Evolutionary conservation across 2,329 filamentous ascomycete genomes (phyloP), one percentile per base, ranked within the genome.

Genomic region (Aureobasidium sp.): DNA sequence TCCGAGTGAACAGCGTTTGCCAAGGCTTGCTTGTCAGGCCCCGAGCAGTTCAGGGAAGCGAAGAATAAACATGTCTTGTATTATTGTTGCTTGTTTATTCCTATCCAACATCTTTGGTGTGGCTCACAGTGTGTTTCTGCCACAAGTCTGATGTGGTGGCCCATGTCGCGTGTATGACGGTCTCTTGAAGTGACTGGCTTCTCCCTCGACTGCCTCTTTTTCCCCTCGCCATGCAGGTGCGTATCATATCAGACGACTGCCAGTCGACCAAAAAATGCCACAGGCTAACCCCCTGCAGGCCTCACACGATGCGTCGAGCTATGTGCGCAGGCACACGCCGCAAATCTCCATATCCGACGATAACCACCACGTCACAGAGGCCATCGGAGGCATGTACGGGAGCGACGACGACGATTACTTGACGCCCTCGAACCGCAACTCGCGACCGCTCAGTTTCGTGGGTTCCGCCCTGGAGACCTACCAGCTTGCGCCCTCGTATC

Each of bases 331-430:
- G 67, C 84, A 87, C 76, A 77, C 77, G 67, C 79, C 84, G 65
- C 82, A 86, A 68, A 78, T 87, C 65, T 86, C 84, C 68, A 87
- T 96, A 74, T 94, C 89, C 74, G 92, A 96, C 76, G 89, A 92
- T 65, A 91, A 84, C 77, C 91, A 96, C 77, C 92, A 96, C 83
- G 90, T 96, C 73, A 96, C 92, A 62, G 92, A 96, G 75, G 89
- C 91, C 64, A 96, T 96, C 75, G 90, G 90, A 59, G 92, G 92
- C 69, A 84, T 96, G 76, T 96, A 97, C 76, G 90, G 89, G 70
- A 63, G 51, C 48, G 60, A 55, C 51, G 51, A 55, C 36, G 84
- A 90, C 69, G 76, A 82, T 68, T 76, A 72, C 65, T 61, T 65
- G 24, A 59, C 64, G 62, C 66, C 74, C 69, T 60, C 60, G 44